Evolutionary conservation across 805 yeast genomes (phyloP), one percentile per base, ranked within the genome.

Genomic region (Ogataea ramenticola): DNA sequence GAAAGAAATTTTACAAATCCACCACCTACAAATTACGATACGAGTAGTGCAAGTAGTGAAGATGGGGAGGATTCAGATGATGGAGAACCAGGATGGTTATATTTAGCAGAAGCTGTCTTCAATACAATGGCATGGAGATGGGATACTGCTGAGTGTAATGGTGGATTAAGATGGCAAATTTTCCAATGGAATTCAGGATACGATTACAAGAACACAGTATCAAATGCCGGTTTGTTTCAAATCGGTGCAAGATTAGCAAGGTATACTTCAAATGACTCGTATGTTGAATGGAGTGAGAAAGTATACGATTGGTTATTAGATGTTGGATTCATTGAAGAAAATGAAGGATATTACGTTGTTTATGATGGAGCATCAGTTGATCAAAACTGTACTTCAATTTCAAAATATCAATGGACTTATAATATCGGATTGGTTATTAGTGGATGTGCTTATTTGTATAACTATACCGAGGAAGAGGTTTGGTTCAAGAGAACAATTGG

Each of bases 111-210:
- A 65, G 95, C 96, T 2, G 85, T 87, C 14, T 91, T 83, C 68
- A 87, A 90, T 61, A 83, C 95, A 32, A 90, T 91, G 96, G 80
- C 86, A 35, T 66, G 71, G 27, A 77, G 97, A 62, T 91, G 98
- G 99, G 96, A 90, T 62, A 53, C 60, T 8, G 59, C 54, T 3
- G 56, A 69, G 43, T 91, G 99, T 67, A 75, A 72, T 37, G 98
- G 99, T 46, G 98, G 99, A 1, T 67, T 91, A 48, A 74, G 97
- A 64, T 91, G 98, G 98, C 98, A 91, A 69, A 91, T 91, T 56
- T 91, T 82, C 68, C 74, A 82, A 45, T 90, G 96, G 96, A 91
- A 91, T 61, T 74, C 87, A 8, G 99, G 98, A 48, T 91, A 89
- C 61, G 84, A 86, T 62, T 91, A 91, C 65, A 91, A 91, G 64